Evolutionary conservation across 2,329 filamentous ascomycete species (phyloP).

Genomic region (Colletotrichum tofieldiae): DNA sequence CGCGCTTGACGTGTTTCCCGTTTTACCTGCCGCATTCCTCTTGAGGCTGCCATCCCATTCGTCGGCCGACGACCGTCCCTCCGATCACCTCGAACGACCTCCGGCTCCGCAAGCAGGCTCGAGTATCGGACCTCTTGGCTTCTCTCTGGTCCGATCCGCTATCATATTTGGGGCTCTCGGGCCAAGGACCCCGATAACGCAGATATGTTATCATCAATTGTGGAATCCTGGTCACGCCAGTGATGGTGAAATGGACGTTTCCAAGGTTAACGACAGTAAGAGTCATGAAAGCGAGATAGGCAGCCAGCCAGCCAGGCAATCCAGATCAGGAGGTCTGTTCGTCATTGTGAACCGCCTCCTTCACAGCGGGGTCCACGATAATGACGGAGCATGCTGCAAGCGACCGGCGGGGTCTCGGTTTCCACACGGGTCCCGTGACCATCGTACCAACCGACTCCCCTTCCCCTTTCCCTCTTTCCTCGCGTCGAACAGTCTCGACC

Average conservation of each 20-base stretch:
- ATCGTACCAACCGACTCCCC: slow-evolving; percentile 2
- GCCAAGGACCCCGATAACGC: not conserved
- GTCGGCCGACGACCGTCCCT: slow-evolving; percentile 12
- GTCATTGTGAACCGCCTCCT: slow-evolving; percentile 28
- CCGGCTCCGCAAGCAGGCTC: slow-evolving; percentile 16
- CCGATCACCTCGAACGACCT: slow-evolving; percentile 15
- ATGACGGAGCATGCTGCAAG: slow-evolving; percentile 17
- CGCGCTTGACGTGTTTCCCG: slow-evolving; percentile 34
- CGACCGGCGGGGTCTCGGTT: slow-evolving; percentile 25
- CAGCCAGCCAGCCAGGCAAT: not conserved
- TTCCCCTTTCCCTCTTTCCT: not conserved
- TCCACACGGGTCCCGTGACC: slow-evolving; percentile 32
- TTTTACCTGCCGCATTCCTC: slow-evolving; percentile 36
- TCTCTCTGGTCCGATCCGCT: slow-evolving; percentile 29
- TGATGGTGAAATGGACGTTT: slow-evolving; percentile 18
- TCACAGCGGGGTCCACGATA: slow-evolving; percentile 2
- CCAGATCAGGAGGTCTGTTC: not conserved
- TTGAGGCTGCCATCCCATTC: slow-evolving; percentile 23
- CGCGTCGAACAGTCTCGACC: slow-evolving; percentile 28
- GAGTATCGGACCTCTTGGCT: slow-evolving; percentile 23
- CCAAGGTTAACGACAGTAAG: slow-evolving; percentile 3
- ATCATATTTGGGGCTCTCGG: slow-evolving; percentile 2
- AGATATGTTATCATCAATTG: slow-evolving; percentile 7
- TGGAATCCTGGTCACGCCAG: slow-evolving; percentile 29
- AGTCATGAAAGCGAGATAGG: slow-evolving; percentile 6